Conservation (phyloP, 306 rosid genomes). For the Glycine soja region DNA sequence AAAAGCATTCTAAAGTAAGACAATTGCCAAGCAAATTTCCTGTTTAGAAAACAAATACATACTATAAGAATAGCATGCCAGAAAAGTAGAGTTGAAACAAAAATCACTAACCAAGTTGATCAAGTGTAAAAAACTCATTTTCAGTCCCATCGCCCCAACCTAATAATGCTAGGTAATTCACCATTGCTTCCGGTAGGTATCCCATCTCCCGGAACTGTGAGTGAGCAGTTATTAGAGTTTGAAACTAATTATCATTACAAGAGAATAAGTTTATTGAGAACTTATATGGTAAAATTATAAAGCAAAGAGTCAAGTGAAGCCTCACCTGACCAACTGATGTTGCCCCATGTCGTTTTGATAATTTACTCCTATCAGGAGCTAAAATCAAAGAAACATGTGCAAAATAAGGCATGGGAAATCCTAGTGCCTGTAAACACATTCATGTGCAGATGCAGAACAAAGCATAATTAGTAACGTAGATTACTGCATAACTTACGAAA, state of each 20-base stretch:
- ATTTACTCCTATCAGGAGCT: constrained; percentile 95
- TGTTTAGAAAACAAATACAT: constrained; percentile 26
- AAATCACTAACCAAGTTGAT: constrained; percentile 81
- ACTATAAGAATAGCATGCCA: neutral
- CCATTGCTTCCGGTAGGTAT: constrained; percentile 91
- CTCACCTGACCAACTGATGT: constrained; percentile 95
- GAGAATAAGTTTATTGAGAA: neutral
- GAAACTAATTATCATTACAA: neutral
- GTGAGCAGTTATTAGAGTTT: constrained; percentile 36
- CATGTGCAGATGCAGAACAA: constrained; percentile 14
- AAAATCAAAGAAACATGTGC: constrained; percentile 97
- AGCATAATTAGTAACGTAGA: constrained; percentile 41
- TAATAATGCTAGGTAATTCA: constrained; percentile 90
- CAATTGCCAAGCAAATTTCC: neutral
- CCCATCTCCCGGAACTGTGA: constrained; percentile 97
- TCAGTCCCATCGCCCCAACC: constrained; percentile 99
- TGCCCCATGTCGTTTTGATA: constrained; percentile 98
- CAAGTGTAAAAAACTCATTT: constrained; percentile 82
- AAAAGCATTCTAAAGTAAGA: constrained; percentile 41
- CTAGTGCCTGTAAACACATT: constrained; percentile 69
- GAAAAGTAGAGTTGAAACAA: constrained; percentile 21
- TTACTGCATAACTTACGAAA: constrained; percentile 9
- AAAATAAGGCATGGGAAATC: constrained; percentile 77
- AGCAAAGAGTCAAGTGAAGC: constrained; percentile 6
- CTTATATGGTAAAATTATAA: constrained; percentile 6